Evolutionary conservation across 1,284 basidiomycete genomes (phyloP).

Genomic region (Microbotryomycetes sp.): DNA sequence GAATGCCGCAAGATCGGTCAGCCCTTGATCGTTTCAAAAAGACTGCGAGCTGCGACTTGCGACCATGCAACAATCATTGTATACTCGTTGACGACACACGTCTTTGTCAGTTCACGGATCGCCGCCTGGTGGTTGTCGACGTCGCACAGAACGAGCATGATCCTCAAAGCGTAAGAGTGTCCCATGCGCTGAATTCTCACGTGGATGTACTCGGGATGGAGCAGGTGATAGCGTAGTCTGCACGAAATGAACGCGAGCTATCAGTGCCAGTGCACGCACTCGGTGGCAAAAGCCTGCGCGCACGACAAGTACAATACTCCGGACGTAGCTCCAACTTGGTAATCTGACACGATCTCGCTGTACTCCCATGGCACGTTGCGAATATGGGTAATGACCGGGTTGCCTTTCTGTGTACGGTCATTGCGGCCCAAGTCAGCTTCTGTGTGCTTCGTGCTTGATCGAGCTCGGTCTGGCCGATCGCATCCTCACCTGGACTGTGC

Average conservation of each 20-base stretch:
- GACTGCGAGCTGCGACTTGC: conserved; percentile 47
- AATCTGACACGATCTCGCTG: conserved; percentile 87
- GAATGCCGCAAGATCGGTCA: not conserved
- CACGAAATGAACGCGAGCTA: not conserved
- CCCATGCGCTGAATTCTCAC: conserved; percentile 79
- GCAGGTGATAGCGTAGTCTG: conserved; percentile 86
- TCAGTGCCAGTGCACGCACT: not conserved
- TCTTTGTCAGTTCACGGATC: conserved; percentile 88
- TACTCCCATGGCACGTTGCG: conserved; percentile 88
- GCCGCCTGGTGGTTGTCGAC: conserved; percentile 84
- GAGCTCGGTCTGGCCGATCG: not conserved
- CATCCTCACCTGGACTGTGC: conserved; percentile 51
- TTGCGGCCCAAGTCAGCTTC: not conserved
- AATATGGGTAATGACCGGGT: conserved; percentile 76
- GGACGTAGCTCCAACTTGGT: conserved; percentile 90
- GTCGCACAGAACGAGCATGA: conserved; percentile 88
- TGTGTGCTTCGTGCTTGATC: not conserved
- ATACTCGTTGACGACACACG: conserved; percentile 73
- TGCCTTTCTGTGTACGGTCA: conserved; percentile 58
- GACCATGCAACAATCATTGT: conserved; percentile 90
- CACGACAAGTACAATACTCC: conserved; percentile 87
- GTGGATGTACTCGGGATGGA: conserved; percentile 97
- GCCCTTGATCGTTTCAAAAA: not conserved
- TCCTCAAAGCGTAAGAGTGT: conserved; percentile 69
- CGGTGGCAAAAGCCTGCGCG: conserved; percentile 24